Conservation (phyloP, 2,329 filamentous ascomycete species). For the Hirsutella minnesotensis region DNA sequence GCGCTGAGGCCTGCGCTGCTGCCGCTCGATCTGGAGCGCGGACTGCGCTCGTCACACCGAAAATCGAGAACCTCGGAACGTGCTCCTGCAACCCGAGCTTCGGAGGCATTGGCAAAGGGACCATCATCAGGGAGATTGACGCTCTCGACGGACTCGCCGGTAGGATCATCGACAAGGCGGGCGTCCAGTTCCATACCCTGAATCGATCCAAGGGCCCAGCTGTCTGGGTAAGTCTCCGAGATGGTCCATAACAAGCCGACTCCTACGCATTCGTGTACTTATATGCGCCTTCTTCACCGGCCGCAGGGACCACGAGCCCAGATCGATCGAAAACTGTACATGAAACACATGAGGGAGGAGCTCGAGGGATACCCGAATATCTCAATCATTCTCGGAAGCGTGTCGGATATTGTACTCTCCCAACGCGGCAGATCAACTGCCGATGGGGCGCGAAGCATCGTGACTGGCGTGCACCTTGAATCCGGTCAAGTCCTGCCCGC, state of each 20-base stretch:
- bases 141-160: constrained; percentile 85
- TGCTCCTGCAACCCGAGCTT: constrained; percentile 97
- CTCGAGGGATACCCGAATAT: constrained; percentile 67
- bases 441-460: constrained; percentile 49
- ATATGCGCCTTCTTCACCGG: background rate
- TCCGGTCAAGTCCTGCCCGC: constrained; percentile 76
- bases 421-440: constrained; percentile 28
- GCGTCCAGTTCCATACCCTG: constrained; percentile 83
- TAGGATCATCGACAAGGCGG: constrained; percentile 83
- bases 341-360: constrained; percentile 82
- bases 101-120: constrained; percentile 96
- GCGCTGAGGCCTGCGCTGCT: constrained; percentile 84
- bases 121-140: constrained; percentile 89
- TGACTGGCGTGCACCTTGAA: constrained; percentile 76
- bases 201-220: constrained; percentile 87
- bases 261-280: background rate
- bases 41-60: constrained; percentile 83
- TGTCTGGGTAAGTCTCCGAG: constrained; percentile 55
- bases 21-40: constrained; percentile 79
- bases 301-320: constrained; percentile 76
- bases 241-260: background rate
- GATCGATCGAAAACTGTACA: constrained; percentile 84
- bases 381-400: constrained; percentile 71
- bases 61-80: constrained; percentile 76
- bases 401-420: constrained; percentile 72